Base-by-base conservation (phyloP, 2,329 filamentous ascomycete species). In the Domatiomyces globalis region DNA sequence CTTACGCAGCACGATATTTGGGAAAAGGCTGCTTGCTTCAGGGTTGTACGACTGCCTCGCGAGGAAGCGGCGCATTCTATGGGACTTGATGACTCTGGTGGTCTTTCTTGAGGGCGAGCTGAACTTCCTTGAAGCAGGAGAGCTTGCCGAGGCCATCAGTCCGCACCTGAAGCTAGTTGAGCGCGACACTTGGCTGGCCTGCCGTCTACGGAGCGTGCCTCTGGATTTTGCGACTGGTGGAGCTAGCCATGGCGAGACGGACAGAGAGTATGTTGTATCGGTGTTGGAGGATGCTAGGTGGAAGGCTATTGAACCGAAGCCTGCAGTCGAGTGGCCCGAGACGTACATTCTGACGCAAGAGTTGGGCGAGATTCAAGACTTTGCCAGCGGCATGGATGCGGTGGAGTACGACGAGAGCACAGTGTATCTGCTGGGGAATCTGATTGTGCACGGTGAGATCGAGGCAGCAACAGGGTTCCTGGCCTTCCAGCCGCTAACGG, bases 41-140 rank as follows among this genome's bases (percentile, higher is more conserved):
- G 83, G 87, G 5, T 80, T 85, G 0, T 84, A 90, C 62, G 88
- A 96, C 63, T 83, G 79, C 10, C 77, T 92, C 5, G 76, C 84
- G 48, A 69, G 86, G 29, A 83, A 85, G 54, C 82, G 81, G 69
- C 79, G 79, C 54, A 73, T 92, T 7, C 80, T 94, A 48, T 80
- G 94, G 56, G 87, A 90, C 62, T 78, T 96, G 52, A 71, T 96
- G 2, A 76, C 92, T 2, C 75, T 98, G 5, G 74, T 94, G 15
- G 77, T 92, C 8, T 88, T 95, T 65, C 84, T 96, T 75, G 84
- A 92, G 64, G 83, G 82, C 42, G 87, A 92, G 63, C 78, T 86
- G 49, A 84, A 89, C 52, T 78, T 81, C 57, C 80, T 83, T 43
- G 81, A 87, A 43, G 70, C 72, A 1, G 63, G 66, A 15, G 71